Evolutionary conservation across 225 moss, liverwort and hornwort species (phyloP), one percentile per base, ranked within the genome.

Genomic region (Sphagnum contortum): DNA sequence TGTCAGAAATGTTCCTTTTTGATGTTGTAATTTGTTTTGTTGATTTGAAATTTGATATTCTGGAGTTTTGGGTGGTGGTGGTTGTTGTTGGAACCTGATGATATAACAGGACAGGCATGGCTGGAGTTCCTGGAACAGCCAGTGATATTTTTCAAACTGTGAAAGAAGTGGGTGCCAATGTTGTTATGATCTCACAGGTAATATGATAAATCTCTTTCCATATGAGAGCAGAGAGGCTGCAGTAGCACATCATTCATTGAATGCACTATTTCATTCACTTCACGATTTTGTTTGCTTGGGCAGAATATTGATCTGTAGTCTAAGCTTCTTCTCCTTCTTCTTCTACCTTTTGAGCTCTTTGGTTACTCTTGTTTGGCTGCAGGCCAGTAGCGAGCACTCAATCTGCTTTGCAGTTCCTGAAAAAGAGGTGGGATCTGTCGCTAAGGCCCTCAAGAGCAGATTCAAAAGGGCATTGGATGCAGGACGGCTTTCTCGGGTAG

Each of bases 301-400:
- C 29, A 29, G 29, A 29, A 29, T 29, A 29, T 29, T 29, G 29
- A 29, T 29, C 29, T 29, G 29, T 29, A 29, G 29, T 29, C 29
- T 29, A 29, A 29, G 29, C 29, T 29, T 29, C 29, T 0, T 29
- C 29, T 29, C 29, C 29, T 29, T 29, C 29, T 29, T 29, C 29
- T 29, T 29, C 29, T 29, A 29, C 29, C 29, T 29, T 29, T 29
- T 29, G 29, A 29, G 29, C 29, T 29, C 29, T 29, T 29, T 1
- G 29, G 29, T 29, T 29, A 29, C 29, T 29, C 29, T 29, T 29
- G 29, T 29, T 52, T 52, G 49, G 3, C 50, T 67, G 70, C 81
- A 98, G 98, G 98, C 98, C n/a, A 98, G 93, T 61, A 98, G 98
- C 71, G 98, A 98, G 79, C 98, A 98, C 68, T 98, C 98, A 6